phyloP scores from a whole-genome alignment of 1,284 basidiomycete genomes.

The Coniophora puteana region DNA sequence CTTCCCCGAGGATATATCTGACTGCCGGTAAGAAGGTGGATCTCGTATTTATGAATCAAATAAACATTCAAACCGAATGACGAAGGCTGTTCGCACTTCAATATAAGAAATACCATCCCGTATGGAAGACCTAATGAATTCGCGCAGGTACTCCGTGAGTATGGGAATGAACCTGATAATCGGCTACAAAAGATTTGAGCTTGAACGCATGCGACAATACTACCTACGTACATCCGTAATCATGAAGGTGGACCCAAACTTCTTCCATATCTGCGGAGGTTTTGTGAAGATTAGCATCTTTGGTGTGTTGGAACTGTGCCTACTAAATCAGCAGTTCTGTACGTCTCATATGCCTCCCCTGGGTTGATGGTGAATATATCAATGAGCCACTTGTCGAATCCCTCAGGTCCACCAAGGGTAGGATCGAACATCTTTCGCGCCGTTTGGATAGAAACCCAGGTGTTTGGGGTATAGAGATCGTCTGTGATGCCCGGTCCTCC shows the following conservation, averaged over 20 bases:
- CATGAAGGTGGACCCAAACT: conserved; percentile 55
- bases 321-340: conserved; percentile 48
- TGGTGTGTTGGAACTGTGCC: too few relatives aligned
- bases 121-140: conserved; percentile 44
- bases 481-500: conserved; percentile 43
- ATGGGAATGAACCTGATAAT: conserved; percentile 23
- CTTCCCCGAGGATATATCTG: conserved; percentile 46
- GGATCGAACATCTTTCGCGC: conserved; percentile 50
- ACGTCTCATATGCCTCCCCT: conserved; percentile 61
- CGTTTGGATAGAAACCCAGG: conserved; percentile 50
- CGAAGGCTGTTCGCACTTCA: conserved; percentile 68
- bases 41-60: not conserved
- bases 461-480: conserved; percentile 35
- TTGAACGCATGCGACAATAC: not conserved
- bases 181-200: conserved; percentile 7
- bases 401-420: conserved; percentile 52
- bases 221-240: conserved; percentile 40
- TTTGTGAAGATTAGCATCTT: too few relatives aligned
- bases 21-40: conserved; percentile 1
- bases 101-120: conserved; percentile 73
- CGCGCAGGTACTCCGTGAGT: conserved; percentile 12
- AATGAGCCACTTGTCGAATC: conserved; percentile 63
- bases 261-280: conserved; percentile 59
- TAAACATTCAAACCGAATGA: conserved; percentile 38
- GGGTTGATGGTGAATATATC: conserved; percentile 58